Evolutionary conservation across 257 asterid species (phyloP).

Genomic region (Solanum medicagineum): DNA sequence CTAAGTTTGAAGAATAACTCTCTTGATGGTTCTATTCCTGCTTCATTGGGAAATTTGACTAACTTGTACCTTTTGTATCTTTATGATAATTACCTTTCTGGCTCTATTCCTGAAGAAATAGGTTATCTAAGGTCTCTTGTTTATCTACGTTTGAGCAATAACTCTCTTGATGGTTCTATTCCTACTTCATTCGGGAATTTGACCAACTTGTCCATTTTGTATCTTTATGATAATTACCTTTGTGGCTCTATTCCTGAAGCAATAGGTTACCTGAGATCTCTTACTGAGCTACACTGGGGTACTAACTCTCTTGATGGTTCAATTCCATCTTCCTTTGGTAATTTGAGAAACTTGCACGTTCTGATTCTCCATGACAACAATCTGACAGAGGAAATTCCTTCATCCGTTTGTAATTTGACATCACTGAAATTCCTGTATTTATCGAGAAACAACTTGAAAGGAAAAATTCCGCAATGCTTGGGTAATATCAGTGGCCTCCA

Average conservation of each 20-base stretch:
- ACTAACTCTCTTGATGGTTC: neutral
- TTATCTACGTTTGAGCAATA: no score
- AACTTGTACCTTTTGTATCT: rapidly evolving
- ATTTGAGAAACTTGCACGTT: neutral
- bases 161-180: no score
- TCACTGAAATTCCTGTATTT: neutral
- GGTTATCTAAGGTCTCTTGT: neutral
- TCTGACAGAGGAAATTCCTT: neutral
- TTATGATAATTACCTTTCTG: neutral
- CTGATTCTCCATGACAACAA: neutral
- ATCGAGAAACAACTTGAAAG: neutral
- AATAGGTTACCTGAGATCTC: neutral
- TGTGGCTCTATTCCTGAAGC: no score
- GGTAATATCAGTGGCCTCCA: neutral
- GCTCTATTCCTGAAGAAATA: neutral
- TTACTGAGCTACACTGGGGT: neutral
- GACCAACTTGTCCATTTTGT: no score
- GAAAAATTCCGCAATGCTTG: neutral
- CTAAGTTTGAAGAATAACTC: neutral
- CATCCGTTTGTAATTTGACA: neutral
- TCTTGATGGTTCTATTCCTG: no score
- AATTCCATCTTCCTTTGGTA: neutral
- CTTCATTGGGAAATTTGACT: no score
- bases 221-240: no score
- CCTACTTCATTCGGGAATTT: no score